These are phyloP conservation scores for Aspergillus unguis DNA, from an alignment of 2,329 filamentous ascomycete genomes.

Conservation along the genomic window DNA sequence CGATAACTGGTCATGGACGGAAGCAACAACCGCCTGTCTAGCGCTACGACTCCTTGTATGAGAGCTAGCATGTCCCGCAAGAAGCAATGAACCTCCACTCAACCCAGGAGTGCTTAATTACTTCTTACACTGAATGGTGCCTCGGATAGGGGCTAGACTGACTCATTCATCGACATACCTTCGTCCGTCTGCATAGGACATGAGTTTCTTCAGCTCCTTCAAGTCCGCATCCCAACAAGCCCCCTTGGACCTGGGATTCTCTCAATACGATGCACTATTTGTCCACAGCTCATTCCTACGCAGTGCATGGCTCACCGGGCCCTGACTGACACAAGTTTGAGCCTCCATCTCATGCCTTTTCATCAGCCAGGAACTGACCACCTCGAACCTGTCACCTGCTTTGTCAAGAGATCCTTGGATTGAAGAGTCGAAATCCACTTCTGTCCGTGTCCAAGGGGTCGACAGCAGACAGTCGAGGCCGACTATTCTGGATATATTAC, in stretches of 20 bases:
- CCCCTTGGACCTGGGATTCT: slow-evolving; percentile 33
- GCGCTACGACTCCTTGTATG: too few relatives aligned
- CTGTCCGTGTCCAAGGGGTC: slow-evolving; percentile 16
- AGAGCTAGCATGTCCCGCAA: too few relatives aligned
- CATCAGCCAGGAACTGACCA: slow-evolving; percentile 35
- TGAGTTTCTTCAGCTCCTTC: slow-evolving; percentile 22
- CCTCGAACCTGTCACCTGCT: slow-evolving; percentile 29
- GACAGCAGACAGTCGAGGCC: slow-evolving; percentile 23
- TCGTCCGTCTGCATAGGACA: slow-evolving; percentile 29
- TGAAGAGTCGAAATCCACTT: slow-evolving; percentile 28
- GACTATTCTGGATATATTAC: slow-evolving; percentile 27
- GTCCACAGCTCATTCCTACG: slow-evolving; percentile 35
- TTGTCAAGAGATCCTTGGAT: too few relatives aligned
- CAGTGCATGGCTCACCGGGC: slow-evolving; percentile 27
- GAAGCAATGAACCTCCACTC: too few relatives aligned
- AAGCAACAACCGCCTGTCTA: too few relatives aligned
- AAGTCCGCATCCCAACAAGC: slow-evolving; percentile 32
- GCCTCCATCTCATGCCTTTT: slow-evolving; percentile 32
- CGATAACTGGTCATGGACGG: too few relatives aligned
- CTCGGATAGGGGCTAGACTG: background rate
- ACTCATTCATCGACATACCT: slow-evolving; percentile 21
- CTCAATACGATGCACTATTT: slow-evolving; percentile 28
- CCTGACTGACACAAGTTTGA: slow-evolving; percentile 32
- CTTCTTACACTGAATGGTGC: too few relatives aligned
- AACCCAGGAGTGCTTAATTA: too few relatives aligned